Base-by-base conservation (phyloP, 106 monocot genomes). In the Dendrobium huoshanense region DNA sequence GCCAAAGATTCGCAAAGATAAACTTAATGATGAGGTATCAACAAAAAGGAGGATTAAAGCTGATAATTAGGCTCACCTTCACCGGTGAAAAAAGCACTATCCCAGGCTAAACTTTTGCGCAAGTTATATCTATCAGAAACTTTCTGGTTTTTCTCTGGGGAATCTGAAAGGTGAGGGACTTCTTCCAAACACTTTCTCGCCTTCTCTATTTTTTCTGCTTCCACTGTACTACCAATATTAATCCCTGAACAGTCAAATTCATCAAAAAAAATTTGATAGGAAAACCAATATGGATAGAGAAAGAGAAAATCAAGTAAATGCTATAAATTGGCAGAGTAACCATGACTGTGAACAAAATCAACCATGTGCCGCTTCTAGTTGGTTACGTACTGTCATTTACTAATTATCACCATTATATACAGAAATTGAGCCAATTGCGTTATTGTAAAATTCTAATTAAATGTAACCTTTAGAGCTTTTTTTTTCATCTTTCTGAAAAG, bases 21-120 rank as follows among this genome's bases (percentile, higher is more conserved):
- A 41, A 40, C n/a, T 41, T 33, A 58, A 64, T 47, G 13, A 65
- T 67, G 44, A 75, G 49, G 41, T 4, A n/a, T 55, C 1, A 25
- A 76, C 9, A 76, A 47, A n/a, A 76, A 48, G 22, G 27, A 37
- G 78, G 25, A 15, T 59, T 22, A 6, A 64, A 41, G 7, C 2
- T 11, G 6, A 43, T 44, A 44, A 72, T 72, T 10, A 83, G 13
- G 19, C 77, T 75, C 75, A 92, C 94, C 94, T 90, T 92, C 94
- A 82, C 88, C 85, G 4, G 94, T 92, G 56, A 95, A 95, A 79
- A 95, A 95, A 72, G 90, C 92, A 78, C 77, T 92, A 77, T 95
- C 92, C 94, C 94, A 95, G 17, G 94, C 94, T 79, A 95, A 84
- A 86, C 94, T 92, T 82, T 95, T 92, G 29, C 94, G 90, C 79